These are phyloP conservation scores for Phytophthora colocasiae DNA, from an alignment of 352 stramenopile species.

Conservation along the genomic window DNA sequence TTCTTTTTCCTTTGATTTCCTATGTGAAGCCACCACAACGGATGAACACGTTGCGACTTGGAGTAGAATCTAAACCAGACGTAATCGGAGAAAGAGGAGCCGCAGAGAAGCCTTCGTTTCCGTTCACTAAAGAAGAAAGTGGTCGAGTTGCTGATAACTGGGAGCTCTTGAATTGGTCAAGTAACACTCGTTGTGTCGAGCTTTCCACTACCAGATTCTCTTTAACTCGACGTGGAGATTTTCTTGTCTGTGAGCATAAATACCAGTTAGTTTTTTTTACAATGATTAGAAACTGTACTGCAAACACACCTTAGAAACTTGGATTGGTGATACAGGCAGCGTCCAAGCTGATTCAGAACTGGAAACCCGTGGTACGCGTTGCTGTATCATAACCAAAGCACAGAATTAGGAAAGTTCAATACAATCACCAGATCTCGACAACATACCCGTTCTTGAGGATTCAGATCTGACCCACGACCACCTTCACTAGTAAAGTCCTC, in stretches of 20 bases:
- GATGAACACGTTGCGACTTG: too few species aligned
- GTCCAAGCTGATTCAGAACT: constrained; percentile 28
- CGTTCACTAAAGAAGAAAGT: constrained; percentile 7
- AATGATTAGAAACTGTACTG: background rate
- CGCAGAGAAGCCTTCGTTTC: too few species aligned
- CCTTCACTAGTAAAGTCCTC: constrained; percentile 38
- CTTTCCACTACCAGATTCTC: constrained; percentile 62
- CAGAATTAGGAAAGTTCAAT: constrained; percentile 2
- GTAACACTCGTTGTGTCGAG: constrained; percentile 50
- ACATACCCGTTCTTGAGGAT: constrained; percentile 53
- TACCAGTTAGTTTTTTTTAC: background rate
- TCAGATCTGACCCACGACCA: constrained; percentile 42
- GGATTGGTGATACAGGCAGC: constrained; percentile 62
- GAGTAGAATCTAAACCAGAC: too few species aligned
- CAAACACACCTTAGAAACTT: constrained; percentile 34
- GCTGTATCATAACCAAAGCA: constrained; percentile 9
- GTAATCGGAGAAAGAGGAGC: too few species aligned
- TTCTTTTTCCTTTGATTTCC: too few species aligned
- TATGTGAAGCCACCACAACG: too few species aligned
- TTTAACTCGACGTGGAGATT: constrained; percentile 22
- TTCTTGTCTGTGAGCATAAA: constrained; percentile 10
- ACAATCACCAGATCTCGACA: background rate
- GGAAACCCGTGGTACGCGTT: background rate
- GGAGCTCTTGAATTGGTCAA: constrained; percentile 66
- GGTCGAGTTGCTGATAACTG: constrained; percentile 24